Conservation (phyloP, 495 filamentous ascomycete species). For the Podospora appendiculata region DNA sequence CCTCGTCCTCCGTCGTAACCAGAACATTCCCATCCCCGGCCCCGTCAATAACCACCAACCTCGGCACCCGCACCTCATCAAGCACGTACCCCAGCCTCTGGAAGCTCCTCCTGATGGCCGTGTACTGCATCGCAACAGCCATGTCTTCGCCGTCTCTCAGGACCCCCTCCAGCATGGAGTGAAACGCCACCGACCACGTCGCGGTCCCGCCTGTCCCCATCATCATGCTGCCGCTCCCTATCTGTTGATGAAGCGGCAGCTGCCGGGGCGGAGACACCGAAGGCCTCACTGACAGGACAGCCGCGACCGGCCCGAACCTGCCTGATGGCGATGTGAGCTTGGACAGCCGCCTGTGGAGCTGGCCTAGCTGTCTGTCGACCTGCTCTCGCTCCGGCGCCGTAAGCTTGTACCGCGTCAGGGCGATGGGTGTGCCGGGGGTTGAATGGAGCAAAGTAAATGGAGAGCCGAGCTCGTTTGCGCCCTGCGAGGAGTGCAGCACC, state of each 20-base stretch:
- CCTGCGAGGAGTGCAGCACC: slow-evolving; percentile 20
- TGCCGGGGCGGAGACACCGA: not conserved
- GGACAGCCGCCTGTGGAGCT: slow-evolving; percentile 25
- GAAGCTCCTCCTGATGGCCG: slow-evolving; percentile 30
- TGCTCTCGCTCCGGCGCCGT: slow-evolving; percentile 7
- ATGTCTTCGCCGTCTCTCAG: slow-evolving; percentile 40
- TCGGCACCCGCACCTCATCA: slow-evolving; percentile 27
- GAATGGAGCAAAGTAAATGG: slow-evolving; percentile 23
- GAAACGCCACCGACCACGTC: slow-evolving; percentile 39
- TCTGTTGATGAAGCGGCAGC: not conserved
- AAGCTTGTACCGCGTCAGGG: slow-evolving; percentile 12
- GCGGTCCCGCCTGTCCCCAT: slow-evolving; percentile 1
- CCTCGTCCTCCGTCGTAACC: slow-evolving; percentile 9
- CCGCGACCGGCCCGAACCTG: slow-evolving; percentile 28
- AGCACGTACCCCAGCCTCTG: slow-evolving; percentile 27
- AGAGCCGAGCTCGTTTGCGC: slow-evolving; percentile 10
- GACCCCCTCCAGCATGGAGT: slow-evolving; percentile 33
- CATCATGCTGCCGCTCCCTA: not conserved
- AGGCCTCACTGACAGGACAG: slow-evolving; percentile 13
- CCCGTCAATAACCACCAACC: slow-evolving; percentile 31
- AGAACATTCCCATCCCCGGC: slow-evolving; percentile 27
- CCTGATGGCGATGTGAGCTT: slow-evolving; percentile 26
- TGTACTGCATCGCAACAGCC: slow-evolving; percentile 34
- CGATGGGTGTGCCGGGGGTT: slow-evolving; percentile 1
- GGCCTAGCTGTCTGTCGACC: slow-evolving; percentile 26